Conservation (phyloP, 2,329 filamentous ascomycete species). For the Elsinoe necatrix region DNA sequence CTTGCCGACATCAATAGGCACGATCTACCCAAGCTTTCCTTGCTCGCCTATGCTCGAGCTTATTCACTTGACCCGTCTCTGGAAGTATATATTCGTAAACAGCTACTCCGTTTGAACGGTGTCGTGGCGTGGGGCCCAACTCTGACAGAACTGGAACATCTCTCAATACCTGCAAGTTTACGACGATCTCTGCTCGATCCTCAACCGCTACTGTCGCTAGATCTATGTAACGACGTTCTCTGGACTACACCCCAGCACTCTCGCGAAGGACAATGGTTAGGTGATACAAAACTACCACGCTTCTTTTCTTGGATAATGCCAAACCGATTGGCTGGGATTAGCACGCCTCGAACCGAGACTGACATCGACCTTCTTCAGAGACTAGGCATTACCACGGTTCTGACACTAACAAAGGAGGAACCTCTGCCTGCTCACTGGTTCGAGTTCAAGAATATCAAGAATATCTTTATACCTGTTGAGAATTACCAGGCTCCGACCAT, state of each 20-base stretch:
- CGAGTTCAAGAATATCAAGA: constrained; percentile 2
- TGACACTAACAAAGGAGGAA: constrained; percentile 17
- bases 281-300: constrained; percentile 9
- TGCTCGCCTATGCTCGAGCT: constrained; percentile 5
- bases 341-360: constrained; percentile 8
- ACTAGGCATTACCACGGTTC: constrained; percentile 10
- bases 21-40: background rate
- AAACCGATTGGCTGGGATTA: constrained; percentile 15
- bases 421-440: constrained; percentile 17
- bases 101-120: background rate
- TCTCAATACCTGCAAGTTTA: background rate
- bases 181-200: background rate
- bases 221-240: background rate
- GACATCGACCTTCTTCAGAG: constrained; percentile 10
- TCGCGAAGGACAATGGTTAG: background rate
- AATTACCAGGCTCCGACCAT: constrained; percentile 14
- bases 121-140: constrained; percentile 1
- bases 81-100: background rate
- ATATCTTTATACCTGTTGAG: constrained; percentile 16
- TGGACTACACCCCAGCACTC: background rate
- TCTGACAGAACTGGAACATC: background rate
- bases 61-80: background rate
- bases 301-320: constrained; percentile 18
- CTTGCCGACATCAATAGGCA: background rate
- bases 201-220: background rate